phyloP scores from a whole-genome alignment of 495 filamentous ascomycete genomes.

The Neurospora tetraspora region DNA sequence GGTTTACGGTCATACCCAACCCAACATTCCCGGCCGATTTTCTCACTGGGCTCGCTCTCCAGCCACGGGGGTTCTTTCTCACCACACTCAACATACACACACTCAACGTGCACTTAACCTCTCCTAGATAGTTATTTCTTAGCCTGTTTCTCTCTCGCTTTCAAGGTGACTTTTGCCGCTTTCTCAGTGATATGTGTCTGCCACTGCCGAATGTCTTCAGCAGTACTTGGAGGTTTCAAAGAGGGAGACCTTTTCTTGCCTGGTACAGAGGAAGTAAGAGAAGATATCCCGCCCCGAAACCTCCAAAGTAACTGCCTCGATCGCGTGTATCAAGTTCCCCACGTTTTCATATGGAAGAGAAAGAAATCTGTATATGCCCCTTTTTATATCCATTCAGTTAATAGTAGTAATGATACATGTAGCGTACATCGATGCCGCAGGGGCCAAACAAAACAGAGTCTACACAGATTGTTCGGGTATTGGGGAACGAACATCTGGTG shows the following conservation, averaged over 20 bases:
- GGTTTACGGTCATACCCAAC: background rate
- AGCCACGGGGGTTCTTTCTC: background rate
- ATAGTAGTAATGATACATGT: constrained; percentile 7
- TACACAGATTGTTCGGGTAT: background rate
- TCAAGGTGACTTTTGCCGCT: background rate
- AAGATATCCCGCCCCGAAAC: no score
- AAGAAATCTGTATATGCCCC: background rate
- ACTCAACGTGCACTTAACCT: background rate
- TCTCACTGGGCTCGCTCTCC: background rate
- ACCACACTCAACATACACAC: background rate
- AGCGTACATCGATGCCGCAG: constrained; percentile 1
- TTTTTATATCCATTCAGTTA: background rate
- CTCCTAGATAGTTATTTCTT: background rate
- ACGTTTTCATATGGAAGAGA: background rate
- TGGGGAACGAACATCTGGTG: background rate
- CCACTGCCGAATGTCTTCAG: no score
- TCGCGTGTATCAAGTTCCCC: background rate
- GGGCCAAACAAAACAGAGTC: background rate
- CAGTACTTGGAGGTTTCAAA: no score
- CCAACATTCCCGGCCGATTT: background rate
- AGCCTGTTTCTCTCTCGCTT: background rate
- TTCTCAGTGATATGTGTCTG: background rate
- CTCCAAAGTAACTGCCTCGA: background rate
- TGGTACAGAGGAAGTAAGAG: no score
- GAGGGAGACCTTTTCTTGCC: no score